These are phyloP conservation scores for Dendrocalamus latiflorus DNA, from an alignment of 202 grass and related monocot species.

Conservation along the genomic window DNA sequence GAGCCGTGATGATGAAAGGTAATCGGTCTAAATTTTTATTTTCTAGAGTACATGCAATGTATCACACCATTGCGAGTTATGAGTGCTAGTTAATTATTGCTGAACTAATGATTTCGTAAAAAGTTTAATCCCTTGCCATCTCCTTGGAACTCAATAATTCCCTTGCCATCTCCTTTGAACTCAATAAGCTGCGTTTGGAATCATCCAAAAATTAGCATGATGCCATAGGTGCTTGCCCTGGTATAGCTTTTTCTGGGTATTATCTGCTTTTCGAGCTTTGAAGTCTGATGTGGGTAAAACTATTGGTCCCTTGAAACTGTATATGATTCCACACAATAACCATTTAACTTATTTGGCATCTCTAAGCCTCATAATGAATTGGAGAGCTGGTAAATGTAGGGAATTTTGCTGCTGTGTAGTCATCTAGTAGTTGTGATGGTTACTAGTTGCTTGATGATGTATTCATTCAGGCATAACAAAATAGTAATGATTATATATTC, in stretches of 20 bases:
- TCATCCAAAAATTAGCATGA: background rate
- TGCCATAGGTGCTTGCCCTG: background rate
- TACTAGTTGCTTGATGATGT: background rate
- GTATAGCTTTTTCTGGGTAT: background rate
- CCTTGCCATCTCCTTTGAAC: too few relatives aligned
- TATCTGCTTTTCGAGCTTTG: background rate
- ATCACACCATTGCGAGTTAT: too few relatives aligned
- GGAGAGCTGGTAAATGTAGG: background rate
- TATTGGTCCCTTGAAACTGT: background rate
- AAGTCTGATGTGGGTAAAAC: background rate
- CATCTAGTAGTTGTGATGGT: background rate
- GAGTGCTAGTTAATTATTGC: background rate
- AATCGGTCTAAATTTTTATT: background rate
- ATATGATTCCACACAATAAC: background rate
- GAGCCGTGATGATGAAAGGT: conserved; percentile 61
- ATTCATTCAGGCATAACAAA: background rate
- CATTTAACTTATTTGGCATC: background rate
- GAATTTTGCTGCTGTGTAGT: background rate
- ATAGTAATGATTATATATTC: too few relatives aligned
- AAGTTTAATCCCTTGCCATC: too few relatives aligned
- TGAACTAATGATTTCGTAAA: background rate
- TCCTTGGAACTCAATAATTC: background rate
- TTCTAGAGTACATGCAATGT: too few relatives aligned
- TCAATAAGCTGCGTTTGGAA: background rate
- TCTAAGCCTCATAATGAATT: background rate